Base-by-base conservation (phyloP, 1,139 yeast genomes). In the Scheffersomyces parashehatae region DNA sequence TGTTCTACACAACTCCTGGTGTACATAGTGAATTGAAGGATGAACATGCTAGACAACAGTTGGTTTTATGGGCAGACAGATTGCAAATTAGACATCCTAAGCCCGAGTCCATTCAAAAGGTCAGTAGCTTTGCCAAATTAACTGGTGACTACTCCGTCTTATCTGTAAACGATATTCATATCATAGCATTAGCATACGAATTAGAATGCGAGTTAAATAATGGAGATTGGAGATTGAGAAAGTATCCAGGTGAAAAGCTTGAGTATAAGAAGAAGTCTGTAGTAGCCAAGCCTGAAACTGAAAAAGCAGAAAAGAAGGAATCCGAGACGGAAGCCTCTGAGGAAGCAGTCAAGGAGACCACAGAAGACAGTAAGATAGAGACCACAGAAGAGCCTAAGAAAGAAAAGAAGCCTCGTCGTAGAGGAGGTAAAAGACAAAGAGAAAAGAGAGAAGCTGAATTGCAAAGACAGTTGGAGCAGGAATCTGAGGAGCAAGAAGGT, bases 91-190 rank as follows among this genome's bases (percentile, higher is more conserved):
- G 90, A 63, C 97, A 91, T 54, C 99, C 99, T 3, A 80, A 75
- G 46, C 73, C 79, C 5, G 82, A 67, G 36, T 79, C 77, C 24
- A 78, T 90, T 39, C 79, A 79, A 49, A 79, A 78, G 47, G 96
- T 90, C 10, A 71, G 78, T 10, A 80, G 77, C 7, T 91, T 93
- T 70, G 85, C 99, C 15, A 85, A 81, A 58, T 70, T 85, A 44
- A 91, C 99, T 0, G 99, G 99, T 59, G 99, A 95, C 68, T 86
- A 75, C 53, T 73, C 88, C 3, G 98, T 93, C 4, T 75, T 95
- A 48, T 88, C 97, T 50, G 79, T 83, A 11, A 91, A 95, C 51
- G 99, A 93, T 84, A 72, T 95, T 38, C 97, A 90, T 58, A 84
- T 95, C 44, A 77, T 95, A 48, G 99, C 99, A 0, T 73, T 93